These are phyloP conservation scores for Diaporthe helianthi DNA, from an alignment of 2,329 filamentous ascomycete genomes.

Conservation along the genomic window DNA sequence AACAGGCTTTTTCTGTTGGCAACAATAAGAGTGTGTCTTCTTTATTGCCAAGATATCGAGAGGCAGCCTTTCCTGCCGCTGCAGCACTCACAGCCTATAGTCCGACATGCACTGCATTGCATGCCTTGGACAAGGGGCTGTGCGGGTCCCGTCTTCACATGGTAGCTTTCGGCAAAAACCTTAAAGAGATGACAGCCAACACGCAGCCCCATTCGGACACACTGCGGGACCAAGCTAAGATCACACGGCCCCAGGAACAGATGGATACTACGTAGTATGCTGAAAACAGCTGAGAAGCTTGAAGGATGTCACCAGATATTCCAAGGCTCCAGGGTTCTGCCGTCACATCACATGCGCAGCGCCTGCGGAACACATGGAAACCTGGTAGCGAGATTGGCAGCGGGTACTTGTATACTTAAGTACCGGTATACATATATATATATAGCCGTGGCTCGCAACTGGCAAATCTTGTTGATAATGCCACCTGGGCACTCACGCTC, in stretches of 20 bases:
- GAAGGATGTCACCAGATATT: background rate
- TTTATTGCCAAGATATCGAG: background rate
- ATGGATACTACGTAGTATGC: background rate
- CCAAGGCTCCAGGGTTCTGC: background rate
- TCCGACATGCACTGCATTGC: background rate
- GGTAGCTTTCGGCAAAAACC: constrained; percentile 17
- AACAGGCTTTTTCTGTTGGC: background rate
- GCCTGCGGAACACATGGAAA: background rate
- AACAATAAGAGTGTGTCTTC: background rate
- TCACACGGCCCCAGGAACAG: background rate
- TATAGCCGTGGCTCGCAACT: background rate
- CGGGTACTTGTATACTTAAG: too few species aligned
- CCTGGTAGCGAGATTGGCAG: background rate
- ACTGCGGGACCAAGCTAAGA: background rate
- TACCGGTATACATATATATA: background rate
- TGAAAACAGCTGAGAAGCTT: background rate
- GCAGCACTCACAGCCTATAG: background rate
- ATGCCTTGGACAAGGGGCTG: background rate
- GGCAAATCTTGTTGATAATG: background rate
- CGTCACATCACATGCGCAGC: background rate
- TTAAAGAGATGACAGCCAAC: constrained; percentile 1
- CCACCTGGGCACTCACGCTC: background rate
- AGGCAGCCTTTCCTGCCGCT: constrained; percentile 9
- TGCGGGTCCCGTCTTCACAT: constrained; percentile 11
- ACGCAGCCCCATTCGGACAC: background rate